phyloP scores from a whole-genome alignment of 192 early-diverging fungal species.

The Coemansia erecta region DNA sequence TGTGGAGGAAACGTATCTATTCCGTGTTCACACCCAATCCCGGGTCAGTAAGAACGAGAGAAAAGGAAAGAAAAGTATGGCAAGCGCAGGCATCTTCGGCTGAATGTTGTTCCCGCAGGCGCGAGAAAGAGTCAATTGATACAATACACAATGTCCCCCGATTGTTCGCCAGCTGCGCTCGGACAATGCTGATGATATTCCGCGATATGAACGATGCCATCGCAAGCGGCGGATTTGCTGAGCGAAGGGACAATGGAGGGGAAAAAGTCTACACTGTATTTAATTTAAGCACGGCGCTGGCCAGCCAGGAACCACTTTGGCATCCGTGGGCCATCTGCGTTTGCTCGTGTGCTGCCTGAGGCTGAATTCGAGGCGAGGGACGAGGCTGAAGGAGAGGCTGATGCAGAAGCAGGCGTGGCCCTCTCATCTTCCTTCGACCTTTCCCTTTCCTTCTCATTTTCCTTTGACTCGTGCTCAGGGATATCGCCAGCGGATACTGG shows the following conservation, averaged over 20 bases:
- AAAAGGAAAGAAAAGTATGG: too few relatives aligned
- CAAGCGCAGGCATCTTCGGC: too few relatives aligned
- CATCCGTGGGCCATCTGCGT: conserved; percentile 13
- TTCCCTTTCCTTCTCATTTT: not conserved
- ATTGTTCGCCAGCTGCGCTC: too few relatives aligned
- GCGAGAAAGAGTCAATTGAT: too few relatives aligned
- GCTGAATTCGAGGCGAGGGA: not conserved
- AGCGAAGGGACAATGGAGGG: not conserved
- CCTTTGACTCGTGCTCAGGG: not conserved
- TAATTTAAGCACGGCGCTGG: conserved; percentile 16
- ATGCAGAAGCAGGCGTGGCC: not conserved
- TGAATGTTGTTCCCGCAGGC: too few relatives aligned
- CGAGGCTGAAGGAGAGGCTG: not conserved
- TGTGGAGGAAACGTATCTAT: too few relatives aligned
- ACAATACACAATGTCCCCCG: too few relatives aligned
- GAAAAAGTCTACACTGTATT: not conserved
- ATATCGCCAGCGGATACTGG: conserved; percentile 1
- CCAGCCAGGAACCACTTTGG: conserved; percentile 52
- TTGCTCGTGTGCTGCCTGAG: not conserved
- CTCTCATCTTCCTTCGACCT: not conserved
- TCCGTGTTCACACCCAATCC: too few relatives aligned
- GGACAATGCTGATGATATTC: too few relatives aligned
- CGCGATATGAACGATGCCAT: not conserved
- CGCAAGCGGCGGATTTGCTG: not conserved
- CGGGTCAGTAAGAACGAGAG: too few relatives aligned